Percentiles rank a stretch among this genome's conserved stretches.
These are phyloP conservation scores for Hypsizygus ulmarius DNA, from an alignment of 1,284 basidiomycete genomes.

Conservation along the genomic window DNA sequence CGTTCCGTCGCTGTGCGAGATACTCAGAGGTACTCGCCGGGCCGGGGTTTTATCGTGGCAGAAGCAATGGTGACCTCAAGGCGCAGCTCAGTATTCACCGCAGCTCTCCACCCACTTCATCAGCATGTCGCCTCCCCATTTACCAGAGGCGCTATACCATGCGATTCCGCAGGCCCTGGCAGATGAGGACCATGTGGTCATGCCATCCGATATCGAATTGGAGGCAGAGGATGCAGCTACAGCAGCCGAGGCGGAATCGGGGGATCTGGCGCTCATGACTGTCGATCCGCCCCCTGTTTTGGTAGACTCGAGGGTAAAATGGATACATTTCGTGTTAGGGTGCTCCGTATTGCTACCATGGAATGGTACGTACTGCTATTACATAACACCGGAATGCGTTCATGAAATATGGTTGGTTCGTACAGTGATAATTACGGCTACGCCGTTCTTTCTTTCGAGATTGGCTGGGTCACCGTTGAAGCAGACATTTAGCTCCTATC, in stretches of 20 bases:
- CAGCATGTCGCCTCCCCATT: slow-evolving; percentile 24
- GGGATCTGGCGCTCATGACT: slow-evolving; percentile 19
- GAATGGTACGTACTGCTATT: slow-evolving; percentile 57
- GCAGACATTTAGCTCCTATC: slow-evolving; percentile 66
- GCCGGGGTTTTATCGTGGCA: not conserved
- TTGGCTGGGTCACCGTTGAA: slow-evolving; percentile 54
- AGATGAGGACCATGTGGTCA: slow-evolving; percentile 26
- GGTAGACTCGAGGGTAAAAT: slow-evolving; percentile 47
- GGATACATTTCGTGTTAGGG: slow-evolving; percentile 70
- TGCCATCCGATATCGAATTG: slow-evolving; percentile 32
- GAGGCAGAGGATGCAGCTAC: slow-evolving; percentile 29
- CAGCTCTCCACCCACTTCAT: not conserved
- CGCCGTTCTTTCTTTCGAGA: slow-evolving; percentile 69
- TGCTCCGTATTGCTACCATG: slow-evolving; percentile 73
- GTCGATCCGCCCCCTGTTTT: slow-evolving; percentile 26
- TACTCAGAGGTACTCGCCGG: not conserved
- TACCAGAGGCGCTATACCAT: slow-evolving; percentile 38
- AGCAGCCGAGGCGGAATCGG: slow-evolving; percentile 16
- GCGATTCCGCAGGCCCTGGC: slow-evolving; percentile 34
- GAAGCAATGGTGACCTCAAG: not conserved
- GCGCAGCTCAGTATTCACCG: not conserved
- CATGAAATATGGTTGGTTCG: slow-evolving; percentile 8
- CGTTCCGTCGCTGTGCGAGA: not conserved
- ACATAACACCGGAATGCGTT: not conserved
- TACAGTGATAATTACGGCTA: slow-evolving; percentile 72